Percentiles rank a stretch among this genome's conserved stretches.
phyloP scores from a whole-genome alignment of 2,329 filamentous ascomycete species.

The Epichloe gansuensis region DNA sequence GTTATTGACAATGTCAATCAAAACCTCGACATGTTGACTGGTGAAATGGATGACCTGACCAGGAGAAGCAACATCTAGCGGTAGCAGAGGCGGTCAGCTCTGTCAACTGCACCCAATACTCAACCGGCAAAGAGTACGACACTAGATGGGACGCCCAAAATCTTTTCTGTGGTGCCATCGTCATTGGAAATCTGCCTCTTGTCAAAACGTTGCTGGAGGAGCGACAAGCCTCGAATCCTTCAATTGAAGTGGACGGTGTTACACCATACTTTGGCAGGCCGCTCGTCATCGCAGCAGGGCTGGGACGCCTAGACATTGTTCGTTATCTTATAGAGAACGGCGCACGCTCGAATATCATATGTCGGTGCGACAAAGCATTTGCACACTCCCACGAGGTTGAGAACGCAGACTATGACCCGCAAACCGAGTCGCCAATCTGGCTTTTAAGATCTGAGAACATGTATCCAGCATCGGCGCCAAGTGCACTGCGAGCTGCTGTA shows the following conservation, averaged over 20 bases:
- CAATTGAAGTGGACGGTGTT: not conserved
- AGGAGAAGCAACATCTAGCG: not conserved
- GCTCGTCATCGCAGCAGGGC: not conserved
- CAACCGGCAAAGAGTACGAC: not conserved
- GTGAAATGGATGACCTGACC: not conserved
- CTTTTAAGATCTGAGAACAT: no score
- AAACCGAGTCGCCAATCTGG: no score
- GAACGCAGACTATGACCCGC: no score
- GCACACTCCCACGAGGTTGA: no score
- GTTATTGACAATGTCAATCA: not conserved
- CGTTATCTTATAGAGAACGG: not conserved
- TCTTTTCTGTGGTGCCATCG: not conserved
- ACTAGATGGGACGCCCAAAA: not conserved
- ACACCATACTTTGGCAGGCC: constrained; percentile 1
- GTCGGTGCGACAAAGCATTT: not conserved
- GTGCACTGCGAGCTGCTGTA: constrained; percentile 1
- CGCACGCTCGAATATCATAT: not conserved
- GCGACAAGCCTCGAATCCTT: not conserved
- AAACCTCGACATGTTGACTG: not conserved
- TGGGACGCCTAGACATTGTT: not conserved
- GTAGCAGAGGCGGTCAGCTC: not conserved
- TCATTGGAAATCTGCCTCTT: not conserved
- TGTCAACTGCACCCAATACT: not conserved
- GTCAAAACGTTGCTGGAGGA: not conserved
- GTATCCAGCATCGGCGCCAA: not conserved